Conservation (phyloP, 1,284 basidiomycete genomes). For the Cerrena zonata region DNA sequence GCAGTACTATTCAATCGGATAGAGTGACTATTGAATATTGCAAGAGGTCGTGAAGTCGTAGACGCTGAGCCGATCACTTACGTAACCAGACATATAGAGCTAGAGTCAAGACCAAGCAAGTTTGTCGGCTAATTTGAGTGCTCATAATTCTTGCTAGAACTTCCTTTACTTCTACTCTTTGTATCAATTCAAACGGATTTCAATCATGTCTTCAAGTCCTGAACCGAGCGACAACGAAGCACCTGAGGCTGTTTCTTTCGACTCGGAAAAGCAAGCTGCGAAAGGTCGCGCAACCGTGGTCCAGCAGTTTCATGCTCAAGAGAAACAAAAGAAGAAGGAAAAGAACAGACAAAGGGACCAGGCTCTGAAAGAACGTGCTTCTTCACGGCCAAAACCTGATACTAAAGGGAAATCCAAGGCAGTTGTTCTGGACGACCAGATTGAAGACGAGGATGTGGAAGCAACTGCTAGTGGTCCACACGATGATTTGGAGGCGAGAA, state of each 20-base stretch:
- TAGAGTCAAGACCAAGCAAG: too few species aligned
- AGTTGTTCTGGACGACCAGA: constrained; percentile 7
- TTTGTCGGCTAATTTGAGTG: too few species aligned
- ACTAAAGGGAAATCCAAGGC: constrained; percentile 13
- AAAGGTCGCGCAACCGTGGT: constrained; percentile 21
- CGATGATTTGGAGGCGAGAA: constrained; percentile 24
- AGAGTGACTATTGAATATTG: too few species aligned
- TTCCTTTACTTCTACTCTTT: too few species aligned
- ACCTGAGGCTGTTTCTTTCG: constrained; percentile 29
- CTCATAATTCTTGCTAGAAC: too few species aligned
- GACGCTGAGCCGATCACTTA: too few species aligned
- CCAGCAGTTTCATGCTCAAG: constrained; percentile 20
- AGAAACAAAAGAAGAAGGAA: constrained; percentile 28
- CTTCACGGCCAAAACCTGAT: constrained; percentile 3
- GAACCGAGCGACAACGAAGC: constrained; percentile 20
- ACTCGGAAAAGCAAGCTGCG: constrained; percentile 23
- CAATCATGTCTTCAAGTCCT: neutral
- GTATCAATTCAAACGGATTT: too few species aligned
- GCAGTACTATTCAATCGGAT: too few species aligned
- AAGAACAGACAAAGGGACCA: constrained; percentile 25
- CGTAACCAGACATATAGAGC: too few species aligned
- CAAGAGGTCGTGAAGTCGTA: too few species aligned
- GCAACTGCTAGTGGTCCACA: constrained; percentile 8
- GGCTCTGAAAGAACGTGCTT: constrained; percentile 26
- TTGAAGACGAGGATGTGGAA: constrained; percentile 6